These are phyloP conservation scores for Helichrysum umbraculigerum DNA, from an alignment of 129 eudicot species.

Conservation along the genomic window DNA sequence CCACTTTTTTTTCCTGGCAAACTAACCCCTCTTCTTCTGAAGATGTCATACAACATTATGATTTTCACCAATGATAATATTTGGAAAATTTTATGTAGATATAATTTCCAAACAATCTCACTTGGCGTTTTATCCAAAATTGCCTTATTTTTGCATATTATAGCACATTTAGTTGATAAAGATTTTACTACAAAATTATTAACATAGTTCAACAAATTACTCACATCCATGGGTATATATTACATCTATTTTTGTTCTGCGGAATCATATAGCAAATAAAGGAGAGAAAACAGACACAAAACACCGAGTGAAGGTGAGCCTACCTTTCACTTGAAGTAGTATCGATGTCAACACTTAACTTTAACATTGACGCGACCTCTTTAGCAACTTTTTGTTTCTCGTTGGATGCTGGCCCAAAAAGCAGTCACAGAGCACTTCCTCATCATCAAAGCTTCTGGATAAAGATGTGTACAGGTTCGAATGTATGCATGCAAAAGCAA, in stretches of 20 bases:
- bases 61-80: background rate
- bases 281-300: slow-evolving; percentile 6
- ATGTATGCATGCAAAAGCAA: slow-evolving; percentile 23
- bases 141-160: background rate
- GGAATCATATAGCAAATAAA: background rate
- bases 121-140: background rate
- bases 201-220: background rate
- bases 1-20: background rate
- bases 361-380: slow-evolving; percentile 86
- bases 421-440: slow-evolving; percentile 19
- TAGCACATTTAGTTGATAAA: background rate
- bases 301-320: background rate
- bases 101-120: background rate
- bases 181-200: too few species aligned
- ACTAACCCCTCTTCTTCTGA: background rate
- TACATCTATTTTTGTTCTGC: background rate
- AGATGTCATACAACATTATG: background rate
- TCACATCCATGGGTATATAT: background rate
- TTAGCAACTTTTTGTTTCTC: slow-evolving; percentile 86
- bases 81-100: background rate
- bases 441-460: slow-evolving; percentile 25
- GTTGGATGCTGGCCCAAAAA: slow-evolving; percentile 58
- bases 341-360: slow-evolving; percentile 76
- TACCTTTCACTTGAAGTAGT: slow-evolving; percentile 79
- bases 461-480: slow-evolving; percentile 4